Conservation (phyloP, 2,329 filamentous ascomycete genomes). For the Penicillium sp. region DNA sequence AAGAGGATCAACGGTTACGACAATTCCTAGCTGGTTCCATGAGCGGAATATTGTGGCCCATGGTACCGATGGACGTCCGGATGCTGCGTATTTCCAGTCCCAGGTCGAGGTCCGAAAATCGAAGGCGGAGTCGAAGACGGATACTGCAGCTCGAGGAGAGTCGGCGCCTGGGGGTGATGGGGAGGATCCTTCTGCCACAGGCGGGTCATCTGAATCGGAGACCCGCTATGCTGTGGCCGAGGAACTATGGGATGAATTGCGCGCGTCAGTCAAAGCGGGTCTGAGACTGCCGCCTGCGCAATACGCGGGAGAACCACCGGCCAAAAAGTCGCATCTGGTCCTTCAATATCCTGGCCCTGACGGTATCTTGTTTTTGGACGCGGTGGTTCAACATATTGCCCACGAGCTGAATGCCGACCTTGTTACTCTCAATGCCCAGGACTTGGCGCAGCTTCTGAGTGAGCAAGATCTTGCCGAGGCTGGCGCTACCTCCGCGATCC, state of each 20-base stretch:
- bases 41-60: constrained; percentile 43
- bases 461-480: constrained; percentile 49
- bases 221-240: constrained; percentile 49
- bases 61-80: constrained; percentile 19
- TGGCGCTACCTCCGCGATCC: constrained; percentile 43
- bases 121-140: constrained; percentile 23
- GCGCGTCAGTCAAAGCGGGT: constrained; percentile 58
- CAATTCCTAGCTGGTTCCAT: constrained; percentile 48
- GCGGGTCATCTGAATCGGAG: constrained; percentile 25
- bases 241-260: constrained; percentile 56
- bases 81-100: constrained; percentile 23
- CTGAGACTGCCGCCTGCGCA: constrained; percentile 51
- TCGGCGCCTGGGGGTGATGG: constrained; percentile 33
- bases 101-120: constrained; percentile 38
- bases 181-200: constrained; percentile 31
- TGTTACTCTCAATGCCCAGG: constrained; percentile 53
- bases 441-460: constrained; percentile 52
- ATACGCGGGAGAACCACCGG: constrained; percentile 54
- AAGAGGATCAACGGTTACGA: constrained; percentile 28
- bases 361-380: constrained; percentile 61
- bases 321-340: constrained; percentile 62
- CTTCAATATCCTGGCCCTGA: constrained; percentile 65
- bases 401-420: constrained; percentile 57
- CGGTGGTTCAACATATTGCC: constrained; percentile 69
- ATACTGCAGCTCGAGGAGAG: constrained; percentile 20